Evolutionary conservation across 208 protist species (phyloP), one percentile per base, ranked within the genome.

Genomic region (Crithidia expoeki): DNA sequence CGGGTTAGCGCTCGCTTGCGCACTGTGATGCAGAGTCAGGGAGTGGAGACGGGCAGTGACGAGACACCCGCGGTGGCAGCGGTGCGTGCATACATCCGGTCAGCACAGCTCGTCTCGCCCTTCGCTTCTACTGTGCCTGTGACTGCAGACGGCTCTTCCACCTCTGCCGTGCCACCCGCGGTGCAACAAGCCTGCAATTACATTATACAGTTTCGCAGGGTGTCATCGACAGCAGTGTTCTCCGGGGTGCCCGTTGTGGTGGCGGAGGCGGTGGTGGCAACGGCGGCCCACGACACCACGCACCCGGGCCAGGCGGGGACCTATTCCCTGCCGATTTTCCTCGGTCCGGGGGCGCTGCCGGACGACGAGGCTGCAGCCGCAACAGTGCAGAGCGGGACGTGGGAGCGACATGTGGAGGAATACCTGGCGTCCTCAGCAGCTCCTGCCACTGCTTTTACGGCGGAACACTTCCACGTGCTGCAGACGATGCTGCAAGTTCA

Each of bases 401-500:
- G 52, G 66, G 61, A 40, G 44, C 50, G 70, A 21, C 52, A 55
- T 16, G 70, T 75, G 30, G 61, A 36, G 44, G 53, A 36, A 30
- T 70, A 71, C 33, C 63, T 76, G 14, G 60, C 23, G 23, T 53
- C 65, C 50, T 82, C 69, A 32, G 69, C 80, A 9, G 72, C 67
- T 38, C 67, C 72, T 4, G 36, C 64, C 30, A 80, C 65, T 34
- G 73, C 89, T 40, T 79, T 90, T 44, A 93, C 88, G 7, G 72
- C 84, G 25, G 84, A 75, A 56, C 88, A 89, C 59, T 80, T 81
- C 65, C 80, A 90, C 72, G 68, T 89, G 10, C 51, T 93, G 62
- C 88, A 93, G 72, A 76, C 80, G 44, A 90, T 93, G 88, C 76
- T 93, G 32, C 88, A 93, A 55, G 53, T 86, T 17, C 88, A 93